Evolutionary conservation across 805 yeast genomes (phyloP), one percentile per base, ranked within the genome.

Genomic region (Yamadazyma olivae): DNA sequence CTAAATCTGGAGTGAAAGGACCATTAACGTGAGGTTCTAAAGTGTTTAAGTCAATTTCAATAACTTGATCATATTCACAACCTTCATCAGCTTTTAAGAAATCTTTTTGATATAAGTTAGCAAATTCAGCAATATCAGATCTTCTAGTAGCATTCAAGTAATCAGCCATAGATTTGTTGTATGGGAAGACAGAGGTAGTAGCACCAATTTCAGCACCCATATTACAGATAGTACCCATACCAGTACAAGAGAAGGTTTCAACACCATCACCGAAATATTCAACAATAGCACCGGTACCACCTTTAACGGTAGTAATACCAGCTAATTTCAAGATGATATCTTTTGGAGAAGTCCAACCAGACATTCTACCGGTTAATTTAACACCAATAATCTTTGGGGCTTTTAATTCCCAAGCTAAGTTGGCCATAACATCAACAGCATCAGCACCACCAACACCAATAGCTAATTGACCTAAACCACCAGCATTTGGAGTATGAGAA

Each of bases 151-250:
- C 93, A 45, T 76, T 66, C 63, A 91, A 77, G 73, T 90, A 91
- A 49, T 83, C 84, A 61, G 70, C 79, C 86, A 86, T 90, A 48
- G 91, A 83, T 57, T 81, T 77, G 75, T 87, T 89, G 86, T 76
- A 89, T 63, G 98, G 98, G 95, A 90, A 90, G 43, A 86, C 87
- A 32, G 97, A 90, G 39, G 98, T 90, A 45, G 98, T 90, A 43
- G 97, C 97, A 71, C 98, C 98, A 52, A 90, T 89, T 71, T 90
- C 98, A 50, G 98, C 98, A 75, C 98, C 98, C 98, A 90, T 90
- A 70, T 90, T 90, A 78, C 98, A 90, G 70, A 90, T 90, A 54
- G 98, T 90, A 62, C 95, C 98, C 98, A 90, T 90, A 77, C 98
- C 98, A 35, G 98, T 91, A 69, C 96, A 88, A 33, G 95, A 85